These are phyloP conservation scores for Metschnikowia sp. DNA, from an alignment of 805 yeast species.

Conservation along the genomic window DNA sequence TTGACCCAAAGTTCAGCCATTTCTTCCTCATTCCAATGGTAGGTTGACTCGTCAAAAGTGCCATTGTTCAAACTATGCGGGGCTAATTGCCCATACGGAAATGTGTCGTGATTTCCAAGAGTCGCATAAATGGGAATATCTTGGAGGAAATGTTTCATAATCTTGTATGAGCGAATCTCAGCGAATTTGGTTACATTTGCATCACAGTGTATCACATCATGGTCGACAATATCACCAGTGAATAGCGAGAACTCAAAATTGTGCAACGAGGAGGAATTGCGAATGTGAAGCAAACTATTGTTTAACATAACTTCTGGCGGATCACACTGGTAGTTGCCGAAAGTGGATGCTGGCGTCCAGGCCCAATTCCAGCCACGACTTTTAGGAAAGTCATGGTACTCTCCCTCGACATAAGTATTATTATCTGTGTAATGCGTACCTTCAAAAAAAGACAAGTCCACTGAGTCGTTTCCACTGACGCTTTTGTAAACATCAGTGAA, in stretches of 20 bases:
- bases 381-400: conserved; percentile 30
- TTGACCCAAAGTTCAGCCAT: conserved; percentile 35
- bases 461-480: conserved; percentile 12
- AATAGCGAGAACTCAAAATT: conserved; percentile 60
- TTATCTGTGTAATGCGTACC: conserved; percentile 27
- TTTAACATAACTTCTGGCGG: conserved; percentile 61
- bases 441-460: conserved; percentile 27
- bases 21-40: conserved; percentile 39
- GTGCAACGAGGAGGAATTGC: conserved; percentile 28
- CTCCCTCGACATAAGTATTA: conserved; percentile 28
- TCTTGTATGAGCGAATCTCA: conserved; percentile 65
- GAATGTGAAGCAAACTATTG: conserved; percentile 48
- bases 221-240: conserved; percentile 76
- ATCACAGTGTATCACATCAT: conserved; percentile 49
- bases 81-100: conserved; percentile 69
- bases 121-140: conserved; percentile 58
- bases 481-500: conserved; percentile 27
- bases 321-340: conserved; percentile 64
- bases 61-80: conserved; percentile 28
- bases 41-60: conserved; percentile 18
- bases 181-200: conserved; percentile 65
- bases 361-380: conserved; percentile 29
- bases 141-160: conserved; percentile 50
- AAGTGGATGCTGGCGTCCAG: conserved; percentile 54
- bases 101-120: conserved; percentile 70